These are phyloP conservation scores for Myriangium duriaei DNA, from an alignment of 2,329 filamentous ascomycete genomes.

Conservation along the genomic window DNA sequence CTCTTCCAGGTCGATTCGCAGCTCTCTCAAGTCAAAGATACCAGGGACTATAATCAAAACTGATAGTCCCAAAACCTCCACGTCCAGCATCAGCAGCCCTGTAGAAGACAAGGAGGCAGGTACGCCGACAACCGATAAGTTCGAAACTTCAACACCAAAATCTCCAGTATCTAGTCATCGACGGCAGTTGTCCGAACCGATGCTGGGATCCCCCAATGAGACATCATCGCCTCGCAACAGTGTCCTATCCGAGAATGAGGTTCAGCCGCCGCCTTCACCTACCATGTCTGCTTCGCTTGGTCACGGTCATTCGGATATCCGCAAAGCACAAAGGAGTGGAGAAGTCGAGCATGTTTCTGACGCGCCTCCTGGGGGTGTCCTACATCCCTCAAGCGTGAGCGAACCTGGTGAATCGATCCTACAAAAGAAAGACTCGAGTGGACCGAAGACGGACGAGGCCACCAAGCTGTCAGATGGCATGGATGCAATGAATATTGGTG, in stretches of 20 bases:
- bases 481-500: conserved; percentile 63
- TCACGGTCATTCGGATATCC: conserved; percentile 63
- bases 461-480: conserved; percentile 16
- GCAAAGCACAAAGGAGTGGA: conserved; percentile 68
- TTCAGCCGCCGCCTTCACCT: conserved; percentile 63
- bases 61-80: conserved; percentile 72
- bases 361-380: conserved; percentile 58
- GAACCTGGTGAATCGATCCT: conserved; percentile 82
- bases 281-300: conserved; percentile 65
- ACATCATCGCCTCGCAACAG: conserved; percentile 26
- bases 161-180: conserved; percentile 47
- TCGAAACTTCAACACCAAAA: conserved; percentile 62
- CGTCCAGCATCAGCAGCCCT: conserved; percentile 43
- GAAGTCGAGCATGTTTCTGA: conserved; percentile 95
- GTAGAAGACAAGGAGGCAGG: conserved; percentile 34
- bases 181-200: conserved; percentile 17
- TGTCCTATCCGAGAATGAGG: conserved; percentile 14
- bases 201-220: conserved; percentile 27
- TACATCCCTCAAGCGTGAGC: conserved; percentile 36
- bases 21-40: conserved; percentile 75
- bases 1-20: conserved; percentile 74
- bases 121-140: conserved; percentile 44
- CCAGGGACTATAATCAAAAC: conserved; percentile 52
- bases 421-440: conserved; percentile 58
- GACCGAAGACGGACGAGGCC: conserved; percentile 19